phyloP scores from a whole-genome alignment of 164 flowering plant genomes.

The Magnolia kwangsiensis region DNA sequence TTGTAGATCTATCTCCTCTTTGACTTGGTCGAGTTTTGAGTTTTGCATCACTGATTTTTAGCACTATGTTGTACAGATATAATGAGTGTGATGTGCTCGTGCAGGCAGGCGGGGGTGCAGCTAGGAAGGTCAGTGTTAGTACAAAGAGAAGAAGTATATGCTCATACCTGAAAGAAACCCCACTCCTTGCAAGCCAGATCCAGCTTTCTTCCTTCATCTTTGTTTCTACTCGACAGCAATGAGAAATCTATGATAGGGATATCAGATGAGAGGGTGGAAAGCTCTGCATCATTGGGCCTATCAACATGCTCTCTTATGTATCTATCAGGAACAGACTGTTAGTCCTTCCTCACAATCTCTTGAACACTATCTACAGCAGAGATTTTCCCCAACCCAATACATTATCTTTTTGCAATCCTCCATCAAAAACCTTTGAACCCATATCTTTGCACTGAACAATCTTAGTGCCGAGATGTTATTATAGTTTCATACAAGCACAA shows the following conservation, averaged over 20 bases:
- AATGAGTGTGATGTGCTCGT: too few species aligned
- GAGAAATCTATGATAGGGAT: constrained; percentile 24
- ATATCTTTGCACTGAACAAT: background rate
- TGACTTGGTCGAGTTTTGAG: too few species aligned
- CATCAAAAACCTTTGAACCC: background rate
- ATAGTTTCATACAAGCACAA: too few species aligned
- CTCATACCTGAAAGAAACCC: constrained; percentile 24
- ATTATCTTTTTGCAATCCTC: background rate
- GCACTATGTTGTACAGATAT: too few species aligned
- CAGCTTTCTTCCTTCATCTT: constrained; percentile 16
- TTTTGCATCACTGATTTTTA: too few species aligned
- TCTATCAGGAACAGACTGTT: constrained; percentile 13
- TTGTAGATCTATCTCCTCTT: too few species aligned
- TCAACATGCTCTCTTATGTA: constrained; percentile 11
- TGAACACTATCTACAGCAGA: constrained; percentile 19
- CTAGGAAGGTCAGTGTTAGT: too few species aligned
- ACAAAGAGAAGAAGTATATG: too few species aligned
- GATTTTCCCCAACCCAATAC: constrained; percentile 13
- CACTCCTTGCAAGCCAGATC: constrained; percentile 25
- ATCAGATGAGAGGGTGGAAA: background rate
- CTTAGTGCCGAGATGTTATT: too few species aligned
- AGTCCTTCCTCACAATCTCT: constrained; percentile 20
- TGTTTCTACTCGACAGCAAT: constrained; percentile 14
- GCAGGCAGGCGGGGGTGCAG: too few species aligned
- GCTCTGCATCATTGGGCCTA: constrained; percentile 2